Percentiles rank a stretch among this genome's conserved stretches.
phyloP scores from a whole-genome alignment of 192 early-diverging fungal species.

The Kickxella alabastrina region DNA sequence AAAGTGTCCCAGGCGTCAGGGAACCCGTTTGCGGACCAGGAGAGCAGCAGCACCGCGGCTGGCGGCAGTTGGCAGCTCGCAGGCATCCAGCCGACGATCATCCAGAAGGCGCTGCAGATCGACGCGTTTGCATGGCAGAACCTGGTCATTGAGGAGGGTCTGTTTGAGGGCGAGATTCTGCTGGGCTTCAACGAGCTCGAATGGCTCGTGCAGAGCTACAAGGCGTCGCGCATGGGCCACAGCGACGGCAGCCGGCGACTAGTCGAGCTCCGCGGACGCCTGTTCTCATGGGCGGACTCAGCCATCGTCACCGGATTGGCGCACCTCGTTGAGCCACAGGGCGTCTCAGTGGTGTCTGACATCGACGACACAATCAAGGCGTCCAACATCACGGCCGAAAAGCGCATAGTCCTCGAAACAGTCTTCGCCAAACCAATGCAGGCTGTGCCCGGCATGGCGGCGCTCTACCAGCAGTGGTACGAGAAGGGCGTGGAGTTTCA shows the following conservation, averaged over 20 bases:
- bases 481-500: slow-evolving; percentile 64
- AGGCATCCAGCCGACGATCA: slow-evolving; percentile 22
- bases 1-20: neutral
- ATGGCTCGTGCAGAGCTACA: slow-evolving; percentile 46
- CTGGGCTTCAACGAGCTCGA: slow-evolving; percentile 50
- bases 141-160: slow-evolving; percentile 34
- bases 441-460: slow-evolving; percentile 77
- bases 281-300: slow-evolving; percentile 17
- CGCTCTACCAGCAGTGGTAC: slow-evolving; percentile 66
- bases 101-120: slow-evolving; percentile 43
- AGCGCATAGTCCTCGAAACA: slow-evolving; percentile 58
- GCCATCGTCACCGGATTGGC: slow-evolving; percentile 19
- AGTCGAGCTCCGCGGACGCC: slow-evolving; percentile 33
- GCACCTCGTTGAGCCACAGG: slow-evolving; percentile 54
- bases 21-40: neutral
- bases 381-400: slow-evolving; percentile 68
- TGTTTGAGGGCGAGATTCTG: slow-evolving; percentile 47
- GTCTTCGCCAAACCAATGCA: slow-evolving; percentile 50
- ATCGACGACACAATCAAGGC: slow-evolving; percentile 94
- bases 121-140: slow-evolving; percentile 48
- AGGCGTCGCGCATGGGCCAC: neutral
- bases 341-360: slow-evolving; percentile 77
- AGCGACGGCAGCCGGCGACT: slow-evolving; percentile 10
- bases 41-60: neutral
- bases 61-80: slow-evolving; percentile 9